These are phyloP conservation scores for Glarea lozoyensis DNA, from an alignment of 495 filamentous ascomycete genomes.

Conservation along the genomic window DNA sequence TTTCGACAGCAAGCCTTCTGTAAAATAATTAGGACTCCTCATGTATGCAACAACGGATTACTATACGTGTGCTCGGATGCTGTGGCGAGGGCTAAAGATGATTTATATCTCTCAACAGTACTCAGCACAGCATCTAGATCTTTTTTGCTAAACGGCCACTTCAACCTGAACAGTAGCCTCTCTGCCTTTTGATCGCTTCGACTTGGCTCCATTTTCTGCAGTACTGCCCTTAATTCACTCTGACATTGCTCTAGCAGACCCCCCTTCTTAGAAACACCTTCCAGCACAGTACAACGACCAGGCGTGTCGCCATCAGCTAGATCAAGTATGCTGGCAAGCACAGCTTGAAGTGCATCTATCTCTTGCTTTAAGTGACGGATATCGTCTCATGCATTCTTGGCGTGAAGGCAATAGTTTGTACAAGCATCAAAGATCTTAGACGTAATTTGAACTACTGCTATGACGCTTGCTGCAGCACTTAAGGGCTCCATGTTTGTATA, in stretches of 20 bases:
- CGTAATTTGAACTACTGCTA: conserved; percentile 30
- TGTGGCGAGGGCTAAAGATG: conserved; percentile 2
- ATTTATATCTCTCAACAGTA: conserved; percentile 6
- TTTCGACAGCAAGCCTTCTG: no score
- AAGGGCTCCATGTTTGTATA: conserved; percentile 24
- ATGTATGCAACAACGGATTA: no score
- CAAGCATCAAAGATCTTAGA: conserved; percentile 8
- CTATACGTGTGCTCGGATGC: conserved; percentile 6
- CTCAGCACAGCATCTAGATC: conserved; percentile 3
- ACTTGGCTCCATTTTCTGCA: conserved; percentile 1
- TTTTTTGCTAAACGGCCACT: conserved; percentile 14
- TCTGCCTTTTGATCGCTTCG: conserved; percentile 1
- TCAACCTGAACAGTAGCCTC: conserved; percentile 5
- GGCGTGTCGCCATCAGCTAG: conserved; percentile 1
- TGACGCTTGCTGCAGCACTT: conserved; percentile 25
- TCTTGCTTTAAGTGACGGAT: conserved; percentile 6
- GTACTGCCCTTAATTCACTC: conserved; percentile 3
- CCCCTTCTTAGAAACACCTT: conserved; percentile 1
- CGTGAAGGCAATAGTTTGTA: conserved; percentile 2
- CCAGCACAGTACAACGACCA: not conserved
- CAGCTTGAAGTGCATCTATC: conserved; percentile 9
- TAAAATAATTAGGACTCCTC: no score
- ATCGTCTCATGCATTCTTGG: conserved; percentile 9
- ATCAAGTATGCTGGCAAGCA: conserved; percentile 6
- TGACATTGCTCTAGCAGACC: conserved; percentile 10